Percentiles rank a stretch among this genome's conserved stretches.
Conservation (phyloP, 2,329 filamentous ascomycete species). For the Periconia macrospinosa region DNA sequence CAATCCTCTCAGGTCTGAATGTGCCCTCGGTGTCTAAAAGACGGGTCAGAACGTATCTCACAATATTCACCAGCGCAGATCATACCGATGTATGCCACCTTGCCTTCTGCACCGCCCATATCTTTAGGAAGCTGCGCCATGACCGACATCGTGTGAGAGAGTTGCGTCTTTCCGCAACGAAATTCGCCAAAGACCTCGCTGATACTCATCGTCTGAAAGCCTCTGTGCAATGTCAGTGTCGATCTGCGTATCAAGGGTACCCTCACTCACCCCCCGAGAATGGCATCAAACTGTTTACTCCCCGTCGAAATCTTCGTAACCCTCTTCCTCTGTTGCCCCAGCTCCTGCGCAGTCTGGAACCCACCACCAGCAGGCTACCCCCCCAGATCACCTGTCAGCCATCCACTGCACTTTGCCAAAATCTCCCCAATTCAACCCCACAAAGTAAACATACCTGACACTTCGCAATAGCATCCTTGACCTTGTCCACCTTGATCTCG, state of each 20-base stretch:
- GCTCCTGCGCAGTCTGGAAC: conserved; percentile 68
- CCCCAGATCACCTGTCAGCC: too few relatives aligned
- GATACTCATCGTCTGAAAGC: conserved; percentile 71
- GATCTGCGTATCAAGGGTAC: background rate
- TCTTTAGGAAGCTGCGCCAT: conserved; percentile 62
- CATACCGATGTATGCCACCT: conserved; percentile 67
- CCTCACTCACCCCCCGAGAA: conserved; percentile 60
- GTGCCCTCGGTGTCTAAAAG: conserved; percentile 51
- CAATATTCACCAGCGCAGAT: background rate
- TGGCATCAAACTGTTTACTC: conserved; percentile 68
- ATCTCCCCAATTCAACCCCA: too few relatives aligned
- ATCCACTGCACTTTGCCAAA: too few relatives aligned
- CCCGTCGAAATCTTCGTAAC: conserved; percentile 69
- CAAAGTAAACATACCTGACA: conserved; percentile 51
- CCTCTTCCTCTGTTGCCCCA: conserved; percentile 63
- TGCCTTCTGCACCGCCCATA: conserved; percentile 68
- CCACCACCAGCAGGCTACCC: conserved; percentile 60
- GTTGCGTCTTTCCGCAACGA: conserved; percentile 69
- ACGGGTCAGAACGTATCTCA: conserved; percentile 9
- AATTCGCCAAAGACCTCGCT: conserved; percentile 66
- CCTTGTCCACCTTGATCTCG: conserved; percentile 70
- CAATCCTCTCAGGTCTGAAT: conserved; percentile 68
- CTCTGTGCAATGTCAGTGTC: conserved; percentile 45
- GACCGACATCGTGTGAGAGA: conserved; percentile 70
- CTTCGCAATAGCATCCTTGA: conserved; percentile 68